These are phyloP conservation scores for Paulownia fortunei DNA, from an alignment of 257 asterid genomes.

Conservation along the genomic window DNA sequence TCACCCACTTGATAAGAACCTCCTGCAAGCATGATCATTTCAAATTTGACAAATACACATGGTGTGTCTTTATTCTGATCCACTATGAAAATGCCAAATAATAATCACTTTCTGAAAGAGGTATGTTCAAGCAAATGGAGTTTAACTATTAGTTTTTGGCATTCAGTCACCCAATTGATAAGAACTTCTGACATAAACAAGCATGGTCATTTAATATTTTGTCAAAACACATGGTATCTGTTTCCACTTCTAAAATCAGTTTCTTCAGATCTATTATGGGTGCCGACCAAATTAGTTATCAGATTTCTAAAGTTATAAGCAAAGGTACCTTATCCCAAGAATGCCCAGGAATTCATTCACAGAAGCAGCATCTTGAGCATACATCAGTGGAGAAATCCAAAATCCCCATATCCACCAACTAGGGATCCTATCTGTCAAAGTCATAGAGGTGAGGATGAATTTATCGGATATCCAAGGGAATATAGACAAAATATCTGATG, in stretches of 20 bases:
- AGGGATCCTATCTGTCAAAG: constrained; percentile 81
- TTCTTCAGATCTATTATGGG: constrained; percentile 12
- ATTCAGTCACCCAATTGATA: constrained; percentile 1
- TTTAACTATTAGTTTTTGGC: not conserved
- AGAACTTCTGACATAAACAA: constrained; percentile 23
- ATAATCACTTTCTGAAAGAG: not conserved
- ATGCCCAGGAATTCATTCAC: constrained; percentile 96
- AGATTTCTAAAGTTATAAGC: constrained; percentile 8
- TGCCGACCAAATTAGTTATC: constrained; percentile 3
- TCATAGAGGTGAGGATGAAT: constrained; percentile 28
- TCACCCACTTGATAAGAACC: not conserved
- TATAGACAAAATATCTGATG: constrained; percentile 1
- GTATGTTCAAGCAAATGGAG: not conserved
- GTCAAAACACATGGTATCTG: not conserved
- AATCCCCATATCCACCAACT: constrained; percentile 98
- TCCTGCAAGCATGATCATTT: not conserved
- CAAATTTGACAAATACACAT: not conserved
- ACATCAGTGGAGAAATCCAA: constrained; percentile 94
- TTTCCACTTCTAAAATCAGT: constrained; percentile 1
- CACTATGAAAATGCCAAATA: not conserved
- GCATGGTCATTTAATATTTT: not conserved
- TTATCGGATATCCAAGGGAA: not conserved
- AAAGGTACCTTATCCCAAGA: constrained; percentile 82
- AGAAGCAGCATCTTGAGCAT: constrained; percentile 91
- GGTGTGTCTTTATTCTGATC: not conserved